phyloP scores from a whole-genome alignment of 805 yeast species.

The Yamadazyma insecticola region DNA sequence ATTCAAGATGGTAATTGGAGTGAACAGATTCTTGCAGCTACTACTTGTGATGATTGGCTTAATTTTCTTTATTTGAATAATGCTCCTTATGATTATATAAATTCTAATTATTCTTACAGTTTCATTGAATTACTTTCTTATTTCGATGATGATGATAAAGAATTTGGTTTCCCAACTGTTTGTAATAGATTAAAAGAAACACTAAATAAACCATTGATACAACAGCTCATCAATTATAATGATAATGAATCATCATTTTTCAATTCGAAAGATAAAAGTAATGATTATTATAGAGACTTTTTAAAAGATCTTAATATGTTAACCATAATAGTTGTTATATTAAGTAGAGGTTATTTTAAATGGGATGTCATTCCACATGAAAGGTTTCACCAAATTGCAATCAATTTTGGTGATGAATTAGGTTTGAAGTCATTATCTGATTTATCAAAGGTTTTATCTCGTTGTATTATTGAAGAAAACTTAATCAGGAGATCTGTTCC shows the following conservation, averaged over 20 bases:
- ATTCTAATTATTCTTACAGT: conserved; percentile 51
- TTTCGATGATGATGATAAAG: conserved; percentile 52
- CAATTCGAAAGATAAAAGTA: conserved; percentile 21
- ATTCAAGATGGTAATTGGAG: conserved; percentile 50
- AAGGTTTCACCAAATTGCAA: conserved; percentile 37
- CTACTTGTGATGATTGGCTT: conserved; percentile 43
- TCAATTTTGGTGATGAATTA: conserved; percentile 33
- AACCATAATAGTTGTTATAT: conserved; percentile 44
- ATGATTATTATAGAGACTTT: conserved; percentile 25
- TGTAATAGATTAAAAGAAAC: conserved; percentile 25
- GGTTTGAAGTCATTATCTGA: conserved; percentile 40
- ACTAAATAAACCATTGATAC: conserved; percentile 24
- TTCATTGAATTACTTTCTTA: conserved; percentile 51
- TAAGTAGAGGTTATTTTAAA: conserved; percentile 54
- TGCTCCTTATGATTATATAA: conserved; percentile 58
- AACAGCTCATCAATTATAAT: conserved; percentile 25
- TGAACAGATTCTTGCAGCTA: conserved; percentile 28
- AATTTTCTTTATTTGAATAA: conserved; percentile 45
- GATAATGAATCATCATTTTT: conserved; percentile 33
- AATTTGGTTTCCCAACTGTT: conserved; percentile 40
- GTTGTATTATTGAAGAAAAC: conserved; percentile 56
- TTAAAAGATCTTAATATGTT: conserved; percentile 33
- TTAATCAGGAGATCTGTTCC: conserved; percentile 48
- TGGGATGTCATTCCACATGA: conserved; percentile 47
- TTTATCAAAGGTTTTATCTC: conserved; percentile 44